Conservation (phyloP, 2,329 filamentous ascomycete species). For the Dryadomyces quercus-mongolicae region DNA sequence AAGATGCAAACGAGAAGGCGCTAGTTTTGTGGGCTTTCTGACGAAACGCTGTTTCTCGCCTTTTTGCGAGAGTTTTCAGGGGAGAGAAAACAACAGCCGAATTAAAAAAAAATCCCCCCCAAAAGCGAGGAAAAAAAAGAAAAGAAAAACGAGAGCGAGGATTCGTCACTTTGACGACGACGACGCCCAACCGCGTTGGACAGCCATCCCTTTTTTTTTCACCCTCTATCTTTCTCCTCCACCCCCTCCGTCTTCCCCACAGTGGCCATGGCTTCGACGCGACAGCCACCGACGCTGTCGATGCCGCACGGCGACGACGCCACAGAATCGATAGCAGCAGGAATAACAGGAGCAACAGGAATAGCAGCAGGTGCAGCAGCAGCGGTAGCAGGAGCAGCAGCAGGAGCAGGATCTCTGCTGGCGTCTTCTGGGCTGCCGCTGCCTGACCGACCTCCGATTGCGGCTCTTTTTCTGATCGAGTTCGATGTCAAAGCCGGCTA, state of each 20-base stretch:
- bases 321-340: too few species aligned
- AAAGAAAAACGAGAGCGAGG: not conserved
- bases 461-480: slow-evolving; percentile 76
- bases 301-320: not conserved
- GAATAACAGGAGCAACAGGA: too few species aligned
- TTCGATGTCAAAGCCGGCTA: slow-evolving; percentile 90
- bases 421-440: slow-evolving; percentile 4
- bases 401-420: not conserved
- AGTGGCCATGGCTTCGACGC: not conserved
- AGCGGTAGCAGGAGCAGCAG: not conserved
- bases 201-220: not conserved
- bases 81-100: not conserved
- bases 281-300: not conserved
- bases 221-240: not conserved
- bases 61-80: not conserved
- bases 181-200: not conserved
- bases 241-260: not conserved
- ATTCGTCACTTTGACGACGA: not conserved
- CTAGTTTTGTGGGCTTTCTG: not conserved
- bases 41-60: not conserved
- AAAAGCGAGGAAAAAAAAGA: not conserved
- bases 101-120: not conserved
- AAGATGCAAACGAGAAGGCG: not conserved
- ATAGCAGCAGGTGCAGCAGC: too few species aligned
- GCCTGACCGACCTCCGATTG: slow-evolving; percentile 47